Evolutionary conservation across 371 early-diverging fungal species (phyloP), one percentile per base, ranked within the genome.

Genomic region (Vairimorpha necatrix): DNA sequence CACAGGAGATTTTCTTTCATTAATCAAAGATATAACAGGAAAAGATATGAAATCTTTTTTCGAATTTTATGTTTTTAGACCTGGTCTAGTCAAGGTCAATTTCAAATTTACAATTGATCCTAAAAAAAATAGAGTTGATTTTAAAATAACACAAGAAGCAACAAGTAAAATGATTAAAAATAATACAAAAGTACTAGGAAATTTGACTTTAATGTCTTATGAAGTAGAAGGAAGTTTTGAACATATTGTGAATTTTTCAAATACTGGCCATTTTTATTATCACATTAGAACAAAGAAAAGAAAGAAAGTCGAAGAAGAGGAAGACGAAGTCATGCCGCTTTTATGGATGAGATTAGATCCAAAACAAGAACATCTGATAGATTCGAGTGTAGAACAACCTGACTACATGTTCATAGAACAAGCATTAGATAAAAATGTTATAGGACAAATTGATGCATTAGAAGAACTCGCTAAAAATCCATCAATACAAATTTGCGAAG

Each of bases 271-370:
- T 13, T 80, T 81, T 28, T 75, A 69, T 48, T 75, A 82, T 60
- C 85, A 85, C 63, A 62, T 72, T 46, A 30, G 75, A 66, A 68
- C 81, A 46, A 74, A 80, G 68, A 76, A 82, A 58, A 69, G 50
- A 34, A 72, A 77, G 66, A 75, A 77, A 72, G n/a, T 50, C 22
- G 58, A 81, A 77, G 74, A 83, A 67, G 77, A 75, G 33, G 80
- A 75, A 39, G 81, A 83, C 30, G 83, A 82, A 36, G 60, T 48
- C 14, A 71, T 76, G 66, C 91, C 92, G 26, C 90, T 96, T 71
- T 94, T 95, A 74, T 96, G 94, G 93, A 91, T 98, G 81, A 88
- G 95, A 16, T 83, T 95, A 69, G 97, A 98, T 83, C 91, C 94
- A 0, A 94, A 94, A 69, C 87, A 90, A 74, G 93, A 93, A 76